phyloP scores from a whole-genome alignment of 768 basidiomycete species.

The Fomitopsis pulvina region DNA sequence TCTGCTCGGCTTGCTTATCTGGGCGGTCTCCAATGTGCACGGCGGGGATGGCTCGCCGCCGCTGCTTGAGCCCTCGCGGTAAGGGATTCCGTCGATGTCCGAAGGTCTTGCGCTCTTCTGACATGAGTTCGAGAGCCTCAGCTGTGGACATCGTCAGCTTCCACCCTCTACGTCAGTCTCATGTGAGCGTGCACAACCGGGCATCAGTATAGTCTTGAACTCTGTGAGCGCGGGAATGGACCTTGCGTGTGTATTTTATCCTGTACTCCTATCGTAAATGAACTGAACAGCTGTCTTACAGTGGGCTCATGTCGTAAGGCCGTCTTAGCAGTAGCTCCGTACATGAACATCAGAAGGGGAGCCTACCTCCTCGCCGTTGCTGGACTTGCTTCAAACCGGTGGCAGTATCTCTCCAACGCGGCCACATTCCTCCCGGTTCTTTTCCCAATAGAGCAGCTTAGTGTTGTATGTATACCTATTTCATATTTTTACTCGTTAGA shows the following conservation, averaged over 20 bases:
- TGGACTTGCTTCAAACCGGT: conserved; percentile 1
- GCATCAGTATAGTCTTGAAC: conserved; percentile 3
- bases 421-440: conserved; percentile 2
- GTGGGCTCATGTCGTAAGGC: conserved; percentile 1
- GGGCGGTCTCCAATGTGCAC: conserved; percentile 1
- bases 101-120: no score
- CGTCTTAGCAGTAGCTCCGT: no score
- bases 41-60: no score
- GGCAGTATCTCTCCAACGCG: conserved; percentile 4
- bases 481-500: no score
- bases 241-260: background rate
- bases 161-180: no score
- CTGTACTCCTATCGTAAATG: background rate
- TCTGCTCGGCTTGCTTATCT: background rate
- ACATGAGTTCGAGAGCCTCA: no score
- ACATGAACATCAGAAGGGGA: conserved; percentile 3
- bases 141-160: background rate
- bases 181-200: conserved; percentile 1
- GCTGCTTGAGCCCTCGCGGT: no score
- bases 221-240: conserved; percentile 4
- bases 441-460: no score
- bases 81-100: no score
- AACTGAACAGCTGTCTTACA: background rate
- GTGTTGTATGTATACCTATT: no score
- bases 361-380: background rate